Evolutionary conservation across 257 asterid species (phyloP).

Genomic region (Eucommia ulmoides): DNA sequence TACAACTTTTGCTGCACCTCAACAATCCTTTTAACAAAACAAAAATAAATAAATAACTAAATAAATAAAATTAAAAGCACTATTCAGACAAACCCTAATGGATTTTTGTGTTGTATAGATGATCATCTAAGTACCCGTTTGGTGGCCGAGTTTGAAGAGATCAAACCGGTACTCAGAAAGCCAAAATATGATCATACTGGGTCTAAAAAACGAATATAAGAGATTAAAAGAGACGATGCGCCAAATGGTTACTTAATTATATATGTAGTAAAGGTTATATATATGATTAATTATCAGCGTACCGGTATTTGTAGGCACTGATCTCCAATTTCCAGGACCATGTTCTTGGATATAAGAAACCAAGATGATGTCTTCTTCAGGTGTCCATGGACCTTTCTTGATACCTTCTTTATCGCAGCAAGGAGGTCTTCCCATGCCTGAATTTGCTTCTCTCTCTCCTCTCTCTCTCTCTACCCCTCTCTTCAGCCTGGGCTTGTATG

Average conservation of each 20-base stretch:
- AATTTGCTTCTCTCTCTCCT: neutral
- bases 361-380: neutral
- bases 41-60: neutral
- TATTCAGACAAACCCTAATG: no score
- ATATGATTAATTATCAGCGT: neutral
- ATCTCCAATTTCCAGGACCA: slow-evolving; percentile 1
- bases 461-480: neutral
- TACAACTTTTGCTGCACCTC: slow-evolving; percentile 99
- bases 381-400: slow-evolving; percentile 1
- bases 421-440: neutral
- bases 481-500: no score
- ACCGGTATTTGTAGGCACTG: neutral
- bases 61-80: no score
- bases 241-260: no score
- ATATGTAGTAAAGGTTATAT: neutral
- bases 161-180: no score
- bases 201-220: no score
- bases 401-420: neutral
- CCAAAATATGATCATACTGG: no score
- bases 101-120: no score
- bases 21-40: slow-evolving; percentile 33
- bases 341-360: neutral
- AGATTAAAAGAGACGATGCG: no score
- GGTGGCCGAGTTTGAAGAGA: no score
- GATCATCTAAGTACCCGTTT: no score